A percentile compares a stretch with the other conserved stretches of the same genome.
phyloP scores from a whole-genome alignment of 148 eudicot genomes.

The Rhododendron molle region DNA sequence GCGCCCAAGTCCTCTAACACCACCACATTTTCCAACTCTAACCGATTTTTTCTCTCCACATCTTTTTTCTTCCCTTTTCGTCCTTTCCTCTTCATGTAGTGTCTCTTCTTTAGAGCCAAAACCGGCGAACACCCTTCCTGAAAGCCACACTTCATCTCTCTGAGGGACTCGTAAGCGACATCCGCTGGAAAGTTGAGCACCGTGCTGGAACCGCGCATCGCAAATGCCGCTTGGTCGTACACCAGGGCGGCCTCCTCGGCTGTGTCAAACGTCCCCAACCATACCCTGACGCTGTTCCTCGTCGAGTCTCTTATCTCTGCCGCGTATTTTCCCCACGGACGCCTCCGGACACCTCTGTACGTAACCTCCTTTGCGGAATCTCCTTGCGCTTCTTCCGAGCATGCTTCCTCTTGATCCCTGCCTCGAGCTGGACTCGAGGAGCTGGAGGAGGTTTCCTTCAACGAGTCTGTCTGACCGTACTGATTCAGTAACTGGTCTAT shows the following conservation, averaged over 20 bases:
- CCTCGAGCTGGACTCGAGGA: neutral
- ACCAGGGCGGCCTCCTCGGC: constrained; percentile 7
- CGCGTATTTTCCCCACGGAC: constrained; percentile 14
- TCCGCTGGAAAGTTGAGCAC: constrained; percentile 15
- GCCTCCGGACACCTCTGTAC: constrained; percentile 4
- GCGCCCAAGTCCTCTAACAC: constrained; percentile 12
- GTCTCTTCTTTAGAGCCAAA: constrained; percentile 10
- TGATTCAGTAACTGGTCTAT: neutral
- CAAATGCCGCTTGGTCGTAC: constrained; percentile 12
- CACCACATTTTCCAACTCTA: neutral
- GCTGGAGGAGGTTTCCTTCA: neutral
- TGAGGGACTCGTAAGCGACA: constrained; percentile 1
- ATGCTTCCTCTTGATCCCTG: neutral
- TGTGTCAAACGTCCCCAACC: constrained; percentile 12
- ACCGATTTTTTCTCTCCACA: neutral
- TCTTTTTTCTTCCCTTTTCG: constrained; percentile 1
- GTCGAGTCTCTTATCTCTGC: constrained; percentile 17
- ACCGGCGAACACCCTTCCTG: constrained; percentile 14
- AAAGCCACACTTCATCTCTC: constrained; percentile 2
- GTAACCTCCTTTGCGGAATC: neutral
- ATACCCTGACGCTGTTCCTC: constrained; percentile 6
- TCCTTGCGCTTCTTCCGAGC: neutral
- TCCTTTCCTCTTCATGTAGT: constrained; percentile 9
- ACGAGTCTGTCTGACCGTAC: neutral
- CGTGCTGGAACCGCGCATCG: constrained; percentile 2